A percentile compares a stretch with the other conserved stretches of the same genome.
Evolutionary conservation across 805 yeast genomes (phyloP).

Genomic region (Kodamaea sagamina): DNA sequence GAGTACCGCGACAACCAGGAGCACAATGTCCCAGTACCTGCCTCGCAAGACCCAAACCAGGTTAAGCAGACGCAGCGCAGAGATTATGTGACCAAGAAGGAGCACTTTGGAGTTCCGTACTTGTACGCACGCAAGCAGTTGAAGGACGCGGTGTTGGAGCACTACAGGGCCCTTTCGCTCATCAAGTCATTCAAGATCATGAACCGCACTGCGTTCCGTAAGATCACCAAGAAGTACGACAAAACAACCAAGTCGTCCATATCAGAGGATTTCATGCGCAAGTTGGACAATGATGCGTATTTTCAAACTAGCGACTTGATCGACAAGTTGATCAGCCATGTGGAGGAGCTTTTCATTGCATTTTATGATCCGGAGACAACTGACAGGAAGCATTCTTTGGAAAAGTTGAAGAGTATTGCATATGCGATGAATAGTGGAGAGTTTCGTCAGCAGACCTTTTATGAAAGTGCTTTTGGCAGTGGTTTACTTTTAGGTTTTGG

Average conservation of each 20-base stretch:
- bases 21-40: neutral
- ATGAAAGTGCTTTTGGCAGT: slow-evolving; percentile 53
- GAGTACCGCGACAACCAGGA: neutral
- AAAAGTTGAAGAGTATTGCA: slow-evolving; percentile 54
- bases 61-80: slow-evolving; percentile 31
- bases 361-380: slow-evolving; percentile 55
- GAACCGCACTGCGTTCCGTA: slow-evolving; percentile 86
- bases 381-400: slow-evolving; percentile 68
- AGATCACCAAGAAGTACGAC: slow-evolving; percentile 88
- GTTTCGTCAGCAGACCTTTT: slow-evolving; percentile 31
- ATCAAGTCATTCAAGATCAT: slow-evolving; percentile 69
- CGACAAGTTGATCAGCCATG: slow-evolving; percentile 61
- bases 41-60: slow-evolving; percentile 19
- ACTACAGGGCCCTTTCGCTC: slow-evolving; percentile 70
- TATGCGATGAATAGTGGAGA: slow-evolving; percentile 38
- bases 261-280: slow-evolving; percentile 53
- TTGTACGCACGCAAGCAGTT: slow-evolving; percentile 65
- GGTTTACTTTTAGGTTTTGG: slow-evolving; percentile 74
- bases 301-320: slow-evolving; percentile 64
- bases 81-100: slow-evolving; percentile 49
- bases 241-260: slow-evolving; percentile 56
- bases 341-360: slow-evolving; percentile 67
- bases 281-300: slow-evolving; percentile 52
- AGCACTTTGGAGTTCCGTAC: slow-evolving; percentile 53
- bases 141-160: slow-evolving; percentile 68